Conservation (phyloP, 371 early-diverging fungal species). For the Vittaforma corneae region DNA sequence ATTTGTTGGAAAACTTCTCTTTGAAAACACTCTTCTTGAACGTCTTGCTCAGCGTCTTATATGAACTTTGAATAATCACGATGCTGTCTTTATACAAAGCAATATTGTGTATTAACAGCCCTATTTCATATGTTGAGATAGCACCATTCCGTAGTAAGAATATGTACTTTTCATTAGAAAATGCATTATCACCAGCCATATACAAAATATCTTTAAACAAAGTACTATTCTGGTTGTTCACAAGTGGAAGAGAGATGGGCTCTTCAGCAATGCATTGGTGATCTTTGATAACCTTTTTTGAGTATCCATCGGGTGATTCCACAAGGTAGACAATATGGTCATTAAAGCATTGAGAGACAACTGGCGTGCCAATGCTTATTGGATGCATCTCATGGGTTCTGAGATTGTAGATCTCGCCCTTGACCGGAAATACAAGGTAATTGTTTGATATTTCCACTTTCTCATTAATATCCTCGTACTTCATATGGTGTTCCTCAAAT, state of each 20-base stretch:
- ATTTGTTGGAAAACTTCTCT: slow-evolving; percentile 12
- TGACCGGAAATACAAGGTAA: slow-evolving; percentile 1
- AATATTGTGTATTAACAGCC: neutral
- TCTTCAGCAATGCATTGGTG: too few species aligned
- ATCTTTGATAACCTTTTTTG: too few species aligned
- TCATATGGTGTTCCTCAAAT: too few species aligned
- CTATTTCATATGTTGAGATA: slow-evolving; percentile 2
- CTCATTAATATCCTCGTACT: slow-evolving; percentile 3
- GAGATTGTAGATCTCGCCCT: neutral
- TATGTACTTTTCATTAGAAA: neutral
- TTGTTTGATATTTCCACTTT: neutral
- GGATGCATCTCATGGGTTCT: too few species aligned
- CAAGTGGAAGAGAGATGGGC: too few species aligned
- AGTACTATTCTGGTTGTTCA: too few species aligned
- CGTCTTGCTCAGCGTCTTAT: neutral
- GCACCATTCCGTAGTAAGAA: neutral
- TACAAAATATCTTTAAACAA: too few species aligned
- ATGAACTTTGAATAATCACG: slow-evolving; percentile 1
- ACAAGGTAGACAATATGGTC: too few species aligned
- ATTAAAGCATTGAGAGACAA: too few species aligned
- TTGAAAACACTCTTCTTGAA: slow-evolving; percentile 11
- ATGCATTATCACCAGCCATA: neutral
- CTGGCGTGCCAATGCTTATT: too few species aligned
- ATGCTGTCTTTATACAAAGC: neutral
- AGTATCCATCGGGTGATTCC: too few species aligned